Percentiles rank a stretch among this genome's conserved stretches.
These are phyloP conservation scores for Dentipellis fragilis DNA, from an alignment of 768 basidiomycete genomes.

Conservation along the genomic window DNA sequence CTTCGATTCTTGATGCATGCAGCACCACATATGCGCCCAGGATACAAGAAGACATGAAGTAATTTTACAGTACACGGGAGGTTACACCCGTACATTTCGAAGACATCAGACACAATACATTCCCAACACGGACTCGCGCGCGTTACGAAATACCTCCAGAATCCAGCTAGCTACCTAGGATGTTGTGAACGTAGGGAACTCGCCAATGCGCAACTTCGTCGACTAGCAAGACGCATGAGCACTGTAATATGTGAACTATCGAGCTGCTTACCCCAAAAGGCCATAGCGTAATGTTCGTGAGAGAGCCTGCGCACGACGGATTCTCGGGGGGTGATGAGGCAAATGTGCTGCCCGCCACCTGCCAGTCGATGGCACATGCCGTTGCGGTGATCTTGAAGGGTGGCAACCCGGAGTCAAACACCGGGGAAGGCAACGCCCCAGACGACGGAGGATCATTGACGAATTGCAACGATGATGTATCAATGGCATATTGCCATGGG, in stretches of 20 bases:
- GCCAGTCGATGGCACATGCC: conserved; percentile 35
- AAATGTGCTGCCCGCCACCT: conserved; percentile 34
- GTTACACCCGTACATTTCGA: no score
- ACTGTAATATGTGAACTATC: background rate
- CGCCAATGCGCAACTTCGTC: conserved; percentile 23
- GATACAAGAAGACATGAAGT: no score
- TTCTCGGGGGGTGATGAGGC: conserved; percentile 35
- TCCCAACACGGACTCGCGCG: no score
- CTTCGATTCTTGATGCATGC: no score
- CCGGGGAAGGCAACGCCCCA: conserved; percentile 31
- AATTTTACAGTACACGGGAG: no score
- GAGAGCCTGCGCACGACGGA: conserved; percentile 31
- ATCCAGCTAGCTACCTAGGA: background rate
- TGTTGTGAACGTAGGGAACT: conserved; percentile 20
- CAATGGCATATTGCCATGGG: conserved; percentile 46
- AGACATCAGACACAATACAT: no score
- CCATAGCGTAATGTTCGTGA: conserved; percentile 32
- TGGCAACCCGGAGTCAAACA: conserved; percentile 36
- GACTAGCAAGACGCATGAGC: conserved; percentile 11
- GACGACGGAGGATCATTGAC: conserved; percentile 23
- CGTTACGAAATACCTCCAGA: no score
- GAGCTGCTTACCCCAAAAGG: conserved; percentile 36
- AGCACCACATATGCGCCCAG: no score
- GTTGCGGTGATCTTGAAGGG: conserved; percentile 32
- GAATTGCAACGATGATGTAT: conserved; percentile 30